Base-by-base conservation (phyloP, 768 basidiomycete genomes). In the Amanita fuliginea region DNA sequence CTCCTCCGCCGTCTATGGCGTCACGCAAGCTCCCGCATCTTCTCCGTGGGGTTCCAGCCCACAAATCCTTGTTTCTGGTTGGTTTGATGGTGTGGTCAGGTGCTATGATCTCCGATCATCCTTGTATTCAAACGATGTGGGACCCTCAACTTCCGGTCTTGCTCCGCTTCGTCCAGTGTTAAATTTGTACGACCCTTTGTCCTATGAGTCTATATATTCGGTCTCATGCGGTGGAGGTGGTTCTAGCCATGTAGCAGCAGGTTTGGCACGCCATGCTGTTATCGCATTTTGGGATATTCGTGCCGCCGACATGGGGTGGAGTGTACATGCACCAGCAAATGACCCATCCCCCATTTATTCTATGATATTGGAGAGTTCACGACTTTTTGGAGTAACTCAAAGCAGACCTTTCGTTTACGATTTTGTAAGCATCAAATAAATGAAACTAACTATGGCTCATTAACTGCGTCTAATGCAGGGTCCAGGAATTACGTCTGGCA, bases 221-320 rank as follows among this genome's bases (percentile, higher is more conserved):
- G 73, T 92, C 44, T 77, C 84, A 2, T 78, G 74, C 46, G 88
- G 88, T 24, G 88, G 87, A 6, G 86, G 86, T 0, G 71, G 70
- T 13, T 70, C 72, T 9, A 74, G 73, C 49, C 74, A 85, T 56
- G 69, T 92, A 42, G 80, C 84, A 3, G 86, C 86, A 2, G 89
- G 89, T 9, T 78, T 79, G 10, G 86, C 86, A 6, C 73, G 83
- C 8, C 83, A 91, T 58, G 77, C 81, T 51, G 76, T 89, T 18
- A 77, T 92, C 49, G 78, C 85, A 2, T 80, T 91, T 54, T 92
- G 86, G 84, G 89, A 92, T 59, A 71, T 87, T 26, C 79, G 88
- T 7, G 70, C 67, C 16, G 74, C 83, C 0, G 63, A 58, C 3
- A 57, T 45, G 22, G 87, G 89, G 3, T 88, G 84, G 81, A 86